These are phyloP conservation scores for Aureobasidium uvarum DNA, from an alignment of 2,329 filamentous ascomycete genomes.

Conservation along the genomic window DNA sequence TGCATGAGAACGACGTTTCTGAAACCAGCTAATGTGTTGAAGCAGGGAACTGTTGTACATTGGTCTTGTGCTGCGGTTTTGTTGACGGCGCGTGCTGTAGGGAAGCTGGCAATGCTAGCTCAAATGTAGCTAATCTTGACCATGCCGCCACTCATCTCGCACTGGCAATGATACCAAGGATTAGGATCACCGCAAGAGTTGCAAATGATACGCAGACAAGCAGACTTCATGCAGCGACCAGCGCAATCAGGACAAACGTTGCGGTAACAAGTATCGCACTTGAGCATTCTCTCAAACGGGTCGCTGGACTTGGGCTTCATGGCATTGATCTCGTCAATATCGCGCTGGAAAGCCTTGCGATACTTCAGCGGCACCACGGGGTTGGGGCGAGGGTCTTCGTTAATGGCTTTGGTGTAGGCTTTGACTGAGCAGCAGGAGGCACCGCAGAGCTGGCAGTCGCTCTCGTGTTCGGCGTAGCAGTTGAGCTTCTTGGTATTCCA, in stretches of 20 bases:
- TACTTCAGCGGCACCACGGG: constrained; percentile 18
- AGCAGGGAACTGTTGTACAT: neutral
- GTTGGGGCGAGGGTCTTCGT: constrained; percentile 24
- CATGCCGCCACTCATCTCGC: neutral
- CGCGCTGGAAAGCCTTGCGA: constrained; percentile 7
- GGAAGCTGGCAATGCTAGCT: neutral
- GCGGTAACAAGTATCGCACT: constrained; percentile 30
- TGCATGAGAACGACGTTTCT: neutral
- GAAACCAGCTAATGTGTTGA: neutral
- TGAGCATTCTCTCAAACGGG: constrained; percentile 30
- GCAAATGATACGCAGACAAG: constrained; percentile 16
- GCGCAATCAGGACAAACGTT: constrained; percentile 30
- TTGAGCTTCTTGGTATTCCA: constrained; percentile 31
- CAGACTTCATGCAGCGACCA: constrained; percentile 15
- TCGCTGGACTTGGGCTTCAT: constrained; percentile 28
- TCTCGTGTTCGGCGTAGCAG: constrained; percentile 27
- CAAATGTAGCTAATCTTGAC: constrained; percentile 11
- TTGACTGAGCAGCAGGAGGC: constrained; percentile 29
- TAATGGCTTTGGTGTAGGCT: constrained; percentile 13
- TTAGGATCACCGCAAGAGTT: constrained; percentile 16
- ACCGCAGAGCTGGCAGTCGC: constrained; percentile 28
- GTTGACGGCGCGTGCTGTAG: neutral
- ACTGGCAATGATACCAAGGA: constrained; percentile 12
- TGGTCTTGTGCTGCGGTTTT: neutral
- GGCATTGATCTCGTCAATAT: constrained; percentile 16